Evolutionary conservation across 768 basidiomycete species (phyloP).

Genomic region (Lanmaoa pseudosensibilis): DNA sequence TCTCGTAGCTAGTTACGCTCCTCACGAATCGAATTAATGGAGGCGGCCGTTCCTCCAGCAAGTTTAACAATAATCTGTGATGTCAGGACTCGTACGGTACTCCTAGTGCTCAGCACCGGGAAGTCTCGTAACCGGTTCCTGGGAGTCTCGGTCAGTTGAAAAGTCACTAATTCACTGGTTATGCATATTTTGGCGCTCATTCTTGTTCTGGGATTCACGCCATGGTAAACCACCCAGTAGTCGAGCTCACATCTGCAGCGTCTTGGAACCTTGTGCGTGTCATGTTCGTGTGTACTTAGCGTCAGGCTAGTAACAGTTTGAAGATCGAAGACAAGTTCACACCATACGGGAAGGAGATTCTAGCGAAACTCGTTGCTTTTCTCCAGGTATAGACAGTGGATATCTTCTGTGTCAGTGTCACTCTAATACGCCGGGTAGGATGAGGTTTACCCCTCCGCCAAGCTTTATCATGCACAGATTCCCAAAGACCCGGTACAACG

Average conservation of each 20-base stretch:
- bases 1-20: constrained; percentile 3
- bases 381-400: constrained; percentile 57
- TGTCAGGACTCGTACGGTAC: neutral
- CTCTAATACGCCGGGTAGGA: constrained; percentile 48
- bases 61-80: neutral
- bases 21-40: constrained; percentile 10
- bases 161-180: too few species aligned
- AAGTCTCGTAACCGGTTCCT: constrained; percentile 10
- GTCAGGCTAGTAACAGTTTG: constrained; percentile 4
- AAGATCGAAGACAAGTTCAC: constrained; percentile 94
- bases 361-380: constrained; percentile 82
- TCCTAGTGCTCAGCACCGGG: neutral
- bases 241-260: constrained; percentile 75
- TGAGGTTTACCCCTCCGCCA: constrained; percentile 80
- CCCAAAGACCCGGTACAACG: constrained; percentile 70
- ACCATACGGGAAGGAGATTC: constrained; percentile 80
- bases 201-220: neutral
- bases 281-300: neutral
- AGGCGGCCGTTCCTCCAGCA: neutral
- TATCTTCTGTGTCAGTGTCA: neutral
- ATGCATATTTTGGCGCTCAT: too few species aligned
- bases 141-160: too few species aligned
- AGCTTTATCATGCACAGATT: constrained; percentile 77
- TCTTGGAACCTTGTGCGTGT: constrained; percentile 82
- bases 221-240: constrained; percentile 70